Percentiles rank a stretch among this genome's conserved stretches.
These are phyloP conservation scores for Saccharomyces hybrid DNA, from an alignment of 1,139 yeast species.

Conservation along the genomic window DNA sequence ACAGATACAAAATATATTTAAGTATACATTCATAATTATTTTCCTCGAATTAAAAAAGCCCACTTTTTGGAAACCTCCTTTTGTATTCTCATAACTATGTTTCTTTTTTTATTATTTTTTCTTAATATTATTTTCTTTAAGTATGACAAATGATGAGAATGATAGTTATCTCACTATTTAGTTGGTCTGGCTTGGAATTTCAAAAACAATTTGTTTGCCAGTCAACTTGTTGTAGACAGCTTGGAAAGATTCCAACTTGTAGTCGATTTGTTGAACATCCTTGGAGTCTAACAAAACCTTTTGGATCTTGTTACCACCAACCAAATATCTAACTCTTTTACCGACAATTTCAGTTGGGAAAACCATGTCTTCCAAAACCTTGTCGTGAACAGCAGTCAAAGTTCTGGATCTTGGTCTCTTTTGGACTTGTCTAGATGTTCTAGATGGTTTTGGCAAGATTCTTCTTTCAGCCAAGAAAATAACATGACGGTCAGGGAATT, in stretches of 20 bases:
- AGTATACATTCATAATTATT: slow-evolving; percentile 1
- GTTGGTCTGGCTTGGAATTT: slow-evolving; percentile 78
- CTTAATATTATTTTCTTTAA: background rate
- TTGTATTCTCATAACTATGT: background rate
- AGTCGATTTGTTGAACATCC: slow-evolving; percentile 95
- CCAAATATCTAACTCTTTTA: slow-evolving; percentile 98
- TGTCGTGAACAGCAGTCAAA: slow-evolving; percentile 96
- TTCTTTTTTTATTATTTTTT: background rate
- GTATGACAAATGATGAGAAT: background rate
- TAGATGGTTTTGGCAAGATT: slow-evolving; percentile 93
- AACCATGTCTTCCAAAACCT: slow-evolving; percentile 96
- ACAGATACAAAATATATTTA: background rate
- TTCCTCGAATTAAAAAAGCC: background rate
- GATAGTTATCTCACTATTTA: slow-evolving; percentile 31
- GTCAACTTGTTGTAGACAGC: slow-evolving; percentile 97
- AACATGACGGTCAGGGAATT: slow-evolving; percentile 99
- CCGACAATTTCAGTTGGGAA: slow-evolving; percentile 99
- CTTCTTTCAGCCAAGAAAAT: slow-evolving; percentile 99
- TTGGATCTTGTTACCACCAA: slow-evolving; percentile 98
- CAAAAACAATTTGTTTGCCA: slow-evolving; percentile 98
- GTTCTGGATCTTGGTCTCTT: slow-evolving; percentile 99
- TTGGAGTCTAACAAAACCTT: slow-evolving; percentile 96
- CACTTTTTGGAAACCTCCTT: background rate
- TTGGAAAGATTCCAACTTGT: slow-evolving; percentile 99
- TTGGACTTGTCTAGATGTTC: slow-evolving; percentile 86